phyloP scores from a whole-genome alignment of 345 rosid genomes.

The Boechera divaricarpa region DNA sequence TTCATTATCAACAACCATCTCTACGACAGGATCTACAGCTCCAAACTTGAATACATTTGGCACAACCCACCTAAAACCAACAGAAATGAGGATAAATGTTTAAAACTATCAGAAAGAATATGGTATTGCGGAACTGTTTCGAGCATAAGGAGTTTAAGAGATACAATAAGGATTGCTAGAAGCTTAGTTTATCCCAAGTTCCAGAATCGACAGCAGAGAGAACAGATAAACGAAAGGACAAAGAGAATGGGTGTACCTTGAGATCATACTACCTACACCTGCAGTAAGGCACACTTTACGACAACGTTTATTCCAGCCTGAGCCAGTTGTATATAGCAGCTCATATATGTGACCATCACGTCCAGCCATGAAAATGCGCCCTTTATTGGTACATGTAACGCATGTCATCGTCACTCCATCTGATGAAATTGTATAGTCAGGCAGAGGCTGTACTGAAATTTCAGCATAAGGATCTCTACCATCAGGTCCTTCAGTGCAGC shows the following conservation, averaged over 20 bases:
- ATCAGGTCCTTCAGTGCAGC: slow-evolving; percentile 84
- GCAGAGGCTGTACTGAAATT: slow-evolving; percentile 85
- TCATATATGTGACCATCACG: slow-evolving; percentile 96
- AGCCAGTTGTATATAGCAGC: slow-evolving; percentile 78
- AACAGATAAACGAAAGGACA: not conserved
- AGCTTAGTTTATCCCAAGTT: slow-evolving; percentile 17
- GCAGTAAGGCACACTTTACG: slow-evolving; percentile 95
- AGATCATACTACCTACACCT: slow-evolving; percentile 91
- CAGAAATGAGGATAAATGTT: slow-evolving; percentile 14
- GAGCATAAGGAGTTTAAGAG: not conserved
- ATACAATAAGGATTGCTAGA: slow-evolving; percentile 6
- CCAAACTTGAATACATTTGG: slow-evolving; percentile 96
- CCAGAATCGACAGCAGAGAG: slow-evolving; percentile 20
- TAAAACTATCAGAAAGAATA: slow-evolving; percentile 14
- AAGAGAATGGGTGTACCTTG: slow-evolving; percentile 58
- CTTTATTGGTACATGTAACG: slow-evolving; percentile 76
- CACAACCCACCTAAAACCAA: slow-evolving; percentile 84
- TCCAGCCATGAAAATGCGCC: slow-evolving; percentile 92
- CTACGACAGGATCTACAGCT: slow-evolving; percentile 88
- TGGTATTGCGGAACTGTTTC: not conserved
- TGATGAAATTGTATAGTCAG: slow-evolving; percentile 84
- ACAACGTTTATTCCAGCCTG: slow-evolving; percentile 91
- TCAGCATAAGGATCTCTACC: slow-evolving; percentile 93
- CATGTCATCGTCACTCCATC: slow-evolving; percentile 98
- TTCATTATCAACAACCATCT: slow-evolving; percentile 93